A percentile compares a stretch with the other conserved stretches of the same genome.
Conservation (phyloP, 2,329 filamentous ascomycete species). For the Arachnomyces sp. region DNA sequence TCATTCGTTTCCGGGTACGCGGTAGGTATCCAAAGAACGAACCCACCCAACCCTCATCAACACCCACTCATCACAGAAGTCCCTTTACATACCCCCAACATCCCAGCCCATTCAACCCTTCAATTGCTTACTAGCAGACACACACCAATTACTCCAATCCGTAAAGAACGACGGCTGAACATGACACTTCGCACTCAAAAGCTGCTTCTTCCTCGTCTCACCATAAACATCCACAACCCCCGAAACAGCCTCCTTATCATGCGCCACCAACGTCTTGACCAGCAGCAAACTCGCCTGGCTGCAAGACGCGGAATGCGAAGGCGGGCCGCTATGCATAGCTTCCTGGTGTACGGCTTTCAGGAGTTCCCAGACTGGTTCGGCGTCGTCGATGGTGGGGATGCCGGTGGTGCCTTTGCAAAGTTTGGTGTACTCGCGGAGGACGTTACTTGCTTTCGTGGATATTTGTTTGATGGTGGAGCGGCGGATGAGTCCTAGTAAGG, state of each 20-base stretch:
- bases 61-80: too few species aligned
- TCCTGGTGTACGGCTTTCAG: slow-evolving; percentile 61
- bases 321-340: slow-evolving; percentile 48
- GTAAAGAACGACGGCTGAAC: slow-evolving; percentile 59
- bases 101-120: slow-evolving; percentile 20
- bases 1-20: too few species aligned
- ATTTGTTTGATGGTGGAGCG: slow-evolving; percentile 70
- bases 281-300: slow-evolving; percentile 49
- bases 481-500: slow-evolving; percentile 66
- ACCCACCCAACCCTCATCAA: too few species aligned
- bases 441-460: slow-evolving; percentile 61
- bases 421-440: slow-evolving; percentile 65
- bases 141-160: slow-evolving; percentile 68
- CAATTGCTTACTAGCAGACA: slow-evolving; percentile 34
- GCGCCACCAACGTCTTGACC: slow-evolving; percentile 35
- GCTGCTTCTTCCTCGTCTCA: slow-evolving; percentile 52
- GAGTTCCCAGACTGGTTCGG: slow-evolving; percentile 46
- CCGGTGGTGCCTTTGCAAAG: slow-evolving; percentile 44
- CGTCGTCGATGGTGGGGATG: slow-evolving; percentile 32
- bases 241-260: slow-evolving; percentile 44
- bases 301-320: slow-evolving; percentile 64
- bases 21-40: too few species aligned
- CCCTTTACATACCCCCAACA: too few species aligned
- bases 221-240: slow-evolving; percentile 57
- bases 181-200: slow-evolving; percentile 48